Conservation (phyloP, 2,329 filamentous ascomycete genomes). For the Dothideomycetidae sp. region DNA sequence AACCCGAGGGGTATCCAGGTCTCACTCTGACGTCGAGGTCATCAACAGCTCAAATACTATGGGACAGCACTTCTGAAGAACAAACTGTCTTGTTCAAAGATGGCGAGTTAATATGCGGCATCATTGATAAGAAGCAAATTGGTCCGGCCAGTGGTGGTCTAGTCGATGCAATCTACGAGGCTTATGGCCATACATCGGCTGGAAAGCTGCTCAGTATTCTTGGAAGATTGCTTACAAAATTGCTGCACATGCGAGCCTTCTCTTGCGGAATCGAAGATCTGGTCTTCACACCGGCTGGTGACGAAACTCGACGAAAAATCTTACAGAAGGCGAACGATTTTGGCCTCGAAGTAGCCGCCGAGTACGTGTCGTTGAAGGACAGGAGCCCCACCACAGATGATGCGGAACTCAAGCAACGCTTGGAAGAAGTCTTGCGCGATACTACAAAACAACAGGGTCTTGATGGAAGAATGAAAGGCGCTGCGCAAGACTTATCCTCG, state of each 20-base stretch:
- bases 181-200: constrained; percentile 75
- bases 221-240: constrained; percentile 75
- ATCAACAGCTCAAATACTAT: constrained; percentile 62
- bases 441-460: constrained; percentile 80
- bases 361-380: constrained; percentile 73
- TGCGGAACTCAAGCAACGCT: constrained; percentile 56
- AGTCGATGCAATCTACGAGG: constrained; percentile 83
- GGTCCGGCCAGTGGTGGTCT: constrained; percentile 76
- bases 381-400: constrained; percentile 48
- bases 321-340: constrained; percentile 52
- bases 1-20: constrained; percentile 58
- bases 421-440: constrained; percentile 83
- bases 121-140: constrained; percentile 91
- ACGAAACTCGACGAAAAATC: constrained; percentile 53
- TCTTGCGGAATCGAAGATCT: constrained; percentile 97
- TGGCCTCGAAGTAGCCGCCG: constrained; percentile 66
- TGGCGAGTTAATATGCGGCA: constrained; percentile 76
- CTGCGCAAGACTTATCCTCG: constrained; percentile 56
- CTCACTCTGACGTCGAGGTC: constrained; percentile 69
- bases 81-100: constrained; percentile 68
- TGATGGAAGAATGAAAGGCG: constrained; percentile 72
- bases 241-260: constrained; percentile 86
- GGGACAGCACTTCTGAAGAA: constrained; percentile 63
- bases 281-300: constrained; percentile 66
- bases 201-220: constrained; percentile 81